Conservation (phyloP, 2,329 filamentous ascomycete species). For the Rhexocercosporidium sp. region DNA sequence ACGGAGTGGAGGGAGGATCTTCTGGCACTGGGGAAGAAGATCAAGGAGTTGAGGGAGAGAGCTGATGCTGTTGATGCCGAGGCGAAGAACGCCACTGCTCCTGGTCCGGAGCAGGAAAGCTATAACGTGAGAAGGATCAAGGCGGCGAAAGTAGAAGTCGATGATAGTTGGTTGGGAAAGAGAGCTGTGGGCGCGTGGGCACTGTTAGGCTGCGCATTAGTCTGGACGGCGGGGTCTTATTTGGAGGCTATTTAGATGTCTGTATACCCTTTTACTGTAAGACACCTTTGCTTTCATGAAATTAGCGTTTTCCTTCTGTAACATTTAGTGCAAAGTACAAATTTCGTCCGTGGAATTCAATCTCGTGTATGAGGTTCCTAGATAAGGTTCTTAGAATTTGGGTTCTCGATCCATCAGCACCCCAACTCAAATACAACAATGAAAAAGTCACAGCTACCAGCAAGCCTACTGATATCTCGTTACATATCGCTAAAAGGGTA, state of each 20-base stretch:
- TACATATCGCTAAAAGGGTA: neutral
- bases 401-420: no score
- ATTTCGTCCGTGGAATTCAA: no score
- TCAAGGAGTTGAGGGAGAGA: constrained; percentile 55
- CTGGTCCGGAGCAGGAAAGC: constrained; percentile 23
- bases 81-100: constrained; percentile 33
- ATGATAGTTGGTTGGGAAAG: constrained; percentile 71
- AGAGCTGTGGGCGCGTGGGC: constrained; percentile 66
- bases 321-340: neutral
- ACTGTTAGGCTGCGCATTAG: constrained; percentile 62
- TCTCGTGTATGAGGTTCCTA: no score
- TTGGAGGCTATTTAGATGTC: constrained; percentile 42
- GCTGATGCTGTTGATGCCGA: constrained; percentile 40
- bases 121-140: constrained; percentile 46
- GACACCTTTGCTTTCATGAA: neutral
- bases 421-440: no score
- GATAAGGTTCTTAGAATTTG: no score
- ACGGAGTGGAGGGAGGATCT: constrained; percentile 74
- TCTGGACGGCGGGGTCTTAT: constrained; percentile 64
- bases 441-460: neutral
- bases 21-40: constrained; percentile 73
- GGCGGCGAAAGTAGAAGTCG: constrained; percentile 65
- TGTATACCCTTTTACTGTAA: neutral
- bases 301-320: neutral
- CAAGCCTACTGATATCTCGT: neutral